Base-by-base conservation (phyloP, 805 yeast species). In the Candida vaughaniae region DNA sequence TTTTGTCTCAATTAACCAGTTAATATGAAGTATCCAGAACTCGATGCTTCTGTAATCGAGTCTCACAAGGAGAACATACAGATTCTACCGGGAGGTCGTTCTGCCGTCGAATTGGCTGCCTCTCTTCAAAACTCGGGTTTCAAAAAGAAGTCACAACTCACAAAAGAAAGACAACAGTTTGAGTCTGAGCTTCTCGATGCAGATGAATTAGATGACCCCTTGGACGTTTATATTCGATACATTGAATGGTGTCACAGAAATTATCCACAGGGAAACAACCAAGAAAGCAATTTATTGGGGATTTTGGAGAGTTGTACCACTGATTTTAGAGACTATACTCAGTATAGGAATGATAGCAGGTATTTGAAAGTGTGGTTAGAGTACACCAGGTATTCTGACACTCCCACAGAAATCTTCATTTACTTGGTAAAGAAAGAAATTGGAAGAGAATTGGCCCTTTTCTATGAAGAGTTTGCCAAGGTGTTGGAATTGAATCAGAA, bases 311-410 rank as follows among this genome's bases (percentile, higher is more conserved):
- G 82, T 31, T 83, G 93, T 47, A 81, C 95, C 0, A 73, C 78
- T 26, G 70, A 69, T 42, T 85, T 87, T 53, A 69, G 80, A 49
- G 85, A 83, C 47, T 74, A 72, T 22, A 60, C 61, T 0, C 78
- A 77, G 43, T 91, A 89, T 56, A 81, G 79, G 41, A 83, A 90
- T 55, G 97, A 91, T 55, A 79, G 91, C 1, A 62, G 97, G 32
- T 89, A 85, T 52, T 58, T 91, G 33, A 74, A 71, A 43, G 71
- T 89, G 2, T 91, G 99, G 97, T 58, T 90, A 26, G 80, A 78
- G 47, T 89, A 87, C 55, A 77, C 85, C 6, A 74, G 71, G 16
- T 80, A 73, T 51, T 73, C 84, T 1, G 86, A 82, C 42, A 73
- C 82, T 11, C 89, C 90, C 0, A 64, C 77, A 28, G 90, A 83